A percentile compares a stretch with the other conserved stretches of the same genome.
These are phyloP conservation scores for Coprinopsis marcescibilis DNA, from an alignment of 768 basidiomycete genomes.

Conservation along the genomic window DNA sequence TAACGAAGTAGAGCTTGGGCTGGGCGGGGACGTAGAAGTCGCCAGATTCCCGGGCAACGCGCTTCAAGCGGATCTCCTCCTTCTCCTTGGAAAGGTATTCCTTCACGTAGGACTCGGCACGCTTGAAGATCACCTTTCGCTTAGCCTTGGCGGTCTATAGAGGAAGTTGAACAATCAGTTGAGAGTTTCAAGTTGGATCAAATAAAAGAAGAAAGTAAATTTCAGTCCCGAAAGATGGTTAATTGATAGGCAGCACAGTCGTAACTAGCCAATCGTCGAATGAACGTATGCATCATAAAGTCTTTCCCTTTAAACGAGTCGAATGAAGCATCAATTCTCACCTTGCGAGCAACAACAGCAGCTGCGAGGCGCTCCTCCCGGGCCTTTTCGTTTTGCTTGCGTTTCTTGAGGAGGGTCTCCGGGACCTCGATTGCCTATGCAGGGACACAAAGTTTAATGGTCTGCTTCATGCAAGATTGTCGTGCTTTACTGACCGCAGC, in stretches of 20 bases:
- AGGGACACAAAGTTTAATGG: constrained; percentile 17
- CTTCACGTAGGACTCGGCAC: constrained; percentile 96
- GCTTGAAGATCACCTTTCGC: constrained; percentile 98
- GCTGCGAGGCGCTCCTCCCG: constrained; percentile 88
- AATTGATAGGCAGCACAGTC: constrained; percentile 67
- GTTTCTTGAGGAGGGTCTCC: constrained; percentile 99
- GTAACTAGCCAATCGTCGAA: constrained; percentile 76
- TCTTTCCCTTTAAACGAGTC: constrained; percentile 6
- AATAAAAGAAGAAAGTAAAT: constrained; percentile 11
- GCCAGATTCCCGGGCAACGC: constrained; percentile 83
- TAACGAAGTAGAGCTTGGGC: constrained; percentile 95
- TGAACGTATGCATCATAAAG: constrained; percentile 78
- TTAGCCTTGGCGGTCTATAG: constrained; percentile 79
- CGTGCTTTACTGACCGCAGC: constrained; percentile 42
- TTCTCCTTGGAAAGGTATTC: constrained; percentile 90
- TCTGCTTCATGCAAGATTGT: constrained; percentile 12
- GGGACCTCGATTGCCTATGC: constrained; percentile 89
- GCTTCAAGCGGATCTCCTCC: constrained; percentile 94
- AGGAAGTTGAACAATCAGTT: constrained; percentile 11
- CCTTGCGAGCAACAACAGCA: constrained; percentile 84
- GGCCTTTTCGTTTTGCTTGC: constrained; percentile 96
- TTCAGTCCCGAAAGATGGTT: constrained; percentile 96
- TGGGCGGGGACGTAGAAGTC: constrained; percentile 98
- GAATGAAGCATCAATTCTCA: constrained; percentile 31
- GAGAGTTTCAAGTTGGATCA: constrained; percentile 6